Evolutionary conservation across 148 eudicot genomes (phyloP).

Genomic region (Spergularia marina): DNA sequence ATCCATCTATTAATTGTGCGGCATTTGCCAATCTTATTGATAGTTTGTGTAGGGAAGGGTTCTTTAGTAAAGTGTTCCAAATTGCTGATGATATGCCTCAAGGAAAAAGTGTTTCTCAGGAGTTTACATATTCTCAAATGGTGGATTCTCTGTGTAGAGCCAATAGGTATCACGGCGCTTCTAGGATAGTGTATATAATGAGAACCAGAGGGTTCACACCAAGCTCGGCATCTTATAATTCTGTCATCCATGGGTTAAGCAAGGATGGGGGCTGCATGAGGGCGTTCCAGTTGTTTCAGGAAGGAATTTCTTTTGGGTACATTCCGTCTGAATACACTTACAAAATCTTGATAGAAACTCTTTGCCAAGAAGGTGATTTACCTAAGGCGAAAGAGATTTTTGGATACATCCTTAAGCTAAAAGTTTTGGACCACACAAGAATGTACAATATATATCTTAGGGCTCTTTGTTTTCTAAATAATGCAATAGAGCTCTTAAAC

Average conservation of each 20-base stretch:
- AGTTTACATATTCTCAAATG: slow-evolving; percentile 75
- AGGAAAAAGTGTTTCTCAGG: slow-evolving; percentile 45
- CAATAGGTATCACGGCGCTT: slow-evolving; percentile 67
- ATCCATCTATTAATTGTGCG: slow-evolving; percentile 44
- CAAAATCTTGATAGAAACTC: slow-evolving; percentile 62
- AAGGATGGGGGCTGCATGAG: slow-evolving; percentile 73
- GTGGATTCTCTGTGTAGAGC: slow-evolving; percentile 70
- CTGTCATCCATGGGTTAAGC: slow-evolving; percentile 71
- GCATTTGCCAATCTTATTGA: slow-evolving; percentile 74
- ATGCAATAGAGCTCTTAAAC: slow-evolving; percentile 71
- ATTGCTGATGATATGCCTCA: slow-evolving; percentile 82
- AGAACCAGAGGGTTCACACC: slow-evolving; percentile 65
- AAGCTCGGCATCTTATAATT: slow-evolving; percentile 61
- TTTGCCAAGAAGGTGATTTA: slow-evolving; percentile 57
- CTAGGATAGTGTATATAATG: slow-evolving; percentile 84
- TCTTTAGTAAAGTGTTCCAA: slow-evolving; percentile 49
- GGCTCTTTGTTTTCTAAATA: slow-evolving; percentile 56
- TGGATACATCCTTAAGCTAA: slow-evolving; percentile 47
- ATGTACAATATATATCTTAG: slow-evolving; percentile 70
- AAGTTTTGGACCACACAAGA: slow-evolving; percentile 49
- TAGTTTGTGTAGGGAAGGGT: slow-evolving; percentile 63
- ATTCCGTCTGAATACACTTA: slow-evolving; percentile 75
- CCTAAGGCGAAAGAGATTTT: slow-evolving; percentile 63
- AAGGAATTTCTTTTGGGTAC: slow-evolving; percentile 65
- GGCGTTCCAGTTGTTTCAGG: slow-evolving; percentile 84